These are phyloP conservation scores for Rhodotorula sp. DNA, from an alignment of 1,284 basidiomycete genomes.

Conservation along the genomic window DNA sequence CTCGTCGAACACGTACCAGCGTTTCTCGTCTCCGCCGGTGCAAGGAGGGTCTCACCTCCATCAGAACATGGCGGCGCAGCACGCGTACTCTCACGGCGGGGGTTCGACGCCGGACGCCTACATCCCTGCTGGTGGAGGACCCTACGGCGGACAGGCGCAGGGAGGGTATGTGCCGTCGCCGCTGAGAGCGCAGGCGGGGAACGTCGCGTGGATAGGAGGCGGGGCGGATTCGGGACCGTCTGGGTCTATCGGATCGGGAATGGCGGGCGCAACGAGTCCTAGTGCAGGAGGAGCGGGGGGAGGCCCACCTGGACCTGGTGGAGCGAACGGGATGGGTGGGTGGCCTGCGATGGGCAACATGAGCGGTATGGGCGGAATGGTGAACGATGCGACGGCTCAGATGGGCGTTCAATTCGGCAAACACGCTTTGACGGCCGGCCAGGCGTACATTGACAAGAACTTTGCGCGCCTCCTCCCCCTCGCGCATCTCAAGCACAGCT, in stretches of 20 bases:
- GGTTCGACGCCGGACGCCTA: conserved; percentile 28
- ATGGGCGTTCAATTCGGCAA: conserved; percentile 95
- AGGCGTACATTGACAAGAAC: conserved; percentile 94
- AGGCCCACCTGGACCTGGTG: background rate
- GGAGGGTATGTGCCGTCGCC: conserved; percentile 1
- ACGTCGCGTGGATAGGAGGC: conserved; percentile 10
- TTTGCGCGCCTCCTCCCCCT: conserved; percentile 73
- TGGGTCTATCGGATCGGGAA: background rate
- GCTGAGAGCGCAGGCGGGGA: background rate
- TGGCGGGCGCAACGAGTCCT: background rate
- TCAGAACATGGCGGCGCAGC: background rate
- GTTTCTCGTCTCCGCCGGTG: conserved; percentile 40
- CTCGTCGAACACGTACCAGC: conserved; percentile 31
- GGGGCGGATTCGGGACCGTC: conserved; percentile 4
- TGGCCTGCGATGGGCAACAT: conserved; percentile 1
- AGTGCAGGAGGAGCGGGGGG: background rate
- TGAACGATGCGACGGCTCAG: conserved; percentile 91
- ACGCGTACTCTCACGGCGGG: conserved; percentile 12
- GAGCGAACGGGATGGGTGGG: background rate
- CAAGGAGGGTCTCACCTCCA: conserved; percentile 8
- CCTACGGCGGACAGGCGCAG: background rate
- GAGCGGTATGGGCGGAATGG: conserved; percentile 43
- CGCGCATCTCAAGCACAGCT: conserved; percentile 82
- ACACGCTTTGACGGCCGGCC: conserved; percentile 86
- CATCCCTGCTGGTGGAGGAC: conserved; percentile 11